These are phyloP conservation scores for Astragalus membranaceus DNA, from an alignment of 306 rosid species.

Conservation along the genomic window DNA sequence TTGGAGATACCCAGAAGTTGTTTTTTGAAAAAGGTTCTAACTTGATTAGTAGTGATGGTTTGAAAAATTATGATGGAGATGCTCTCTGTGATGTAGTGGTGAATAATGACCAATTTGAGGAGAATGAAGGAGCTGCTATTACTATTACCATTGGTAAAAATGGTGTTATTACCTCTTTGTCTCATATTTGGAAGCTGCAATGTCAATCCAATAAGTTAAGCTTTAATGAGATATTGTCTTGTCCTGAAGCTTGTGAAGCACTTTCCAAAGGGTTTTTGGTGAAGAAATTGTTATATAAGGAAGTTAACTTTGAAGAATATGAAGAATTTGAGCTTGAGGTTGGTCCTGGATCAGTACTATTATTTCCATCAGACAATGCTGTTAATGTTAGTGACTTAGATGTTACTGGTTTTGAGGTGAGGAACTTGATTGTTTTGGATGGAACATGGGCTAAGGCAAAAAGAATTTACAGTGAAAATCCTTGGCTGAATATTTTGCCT, in stretches of 20 bases:
- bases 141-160: conserved; percentile 44
- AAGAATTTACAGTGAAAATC: conserved; percentile 72
- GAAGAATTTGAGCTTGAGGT: conserved; percentile 64
- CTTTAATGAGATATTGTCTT: conserved; percentile 33
- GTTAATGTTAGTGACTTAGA: conserved; percentile 29
- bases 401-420: conserved; percentile 39
- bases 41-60: conserved; percentile 18
- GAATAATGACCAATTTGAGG: conserved; percentile 16
- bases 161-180: conserved; percentile 46
- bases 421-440: conserved; percentile 69
- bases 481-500: conserved; percentile 71
- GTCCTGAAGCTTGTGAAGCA: conserved; percentile 48
- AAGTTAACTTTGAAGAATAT: conserved; percentile 36
- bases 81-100: not conserved
- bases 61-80: not conserved
- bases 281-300: conserved; percentile 24
- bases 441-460: conserved; percentile 96
- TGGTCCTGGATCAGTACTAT: conserved; percentile 58
- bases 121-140: conserved; percentile 26
- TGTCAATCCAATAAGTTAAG: conserved; percentile 1
- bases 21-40: conserved; percentile 3
- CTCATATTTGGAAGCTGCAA: conserved; percentile 51
- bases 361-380: conserved; percentile 70
- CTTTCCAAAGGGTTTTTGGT: conserved; percentile 61
- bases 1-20: conserved; percentile 18